These are phyloP conservation scores for Holtermanniella nyarrowii DNA, from an alignment of 768 basidiomycete genomes.

Conservation along the genomic window DNA sequence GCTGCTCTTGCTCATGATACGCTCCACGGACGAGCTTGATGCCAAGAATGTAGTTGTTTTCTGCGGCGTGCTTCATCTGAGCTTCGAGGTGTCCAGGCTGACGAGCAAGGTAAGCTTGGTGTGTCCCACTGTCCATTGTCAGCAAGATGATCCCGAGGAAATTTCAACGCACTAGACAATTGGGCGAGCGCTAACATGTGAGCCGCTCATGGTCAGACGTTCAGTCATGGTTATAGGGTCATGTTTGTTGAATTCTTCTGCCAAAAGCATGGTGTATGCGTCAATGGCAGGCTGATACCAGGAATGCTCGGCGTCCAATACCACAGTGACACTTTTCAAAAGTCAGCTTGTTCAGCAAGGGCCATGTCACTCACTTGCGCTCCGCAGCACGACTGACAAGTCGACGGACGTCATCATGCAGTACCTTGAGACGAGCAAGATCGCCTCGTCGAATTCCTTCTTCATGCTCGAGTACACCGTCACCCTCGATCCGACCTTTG, in stretches of 20 bases:
- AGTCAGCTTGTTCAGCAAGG: neutral
- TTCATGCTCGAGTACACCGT: slow-evolving; percentile 29
- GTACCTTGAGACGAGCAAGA: slow-evolving; percentile 50
- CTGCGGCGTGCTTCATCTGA: slow-evolving; percentile 56
- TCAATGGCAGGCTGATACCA: slow-evolving; percentile 67
- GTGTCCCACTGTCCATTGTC: slow-evolving; percentile 56
- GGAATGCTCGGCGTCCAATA: slow-evolving; percentile 74
- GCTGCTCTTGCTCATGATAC: slow-evolving; percentile 66
- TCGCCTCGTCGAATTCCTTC: slow-evolving; percentile 50
- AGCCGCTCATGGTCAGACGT: neutral
- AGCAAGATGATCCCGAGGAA: neutral
- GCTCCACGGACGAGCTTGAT: slow-evolving; percentile 90
- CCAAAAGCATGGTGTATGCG: slow-evolving; percentile 62
- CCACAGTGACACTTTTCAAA: slow-evolving; percentile 57
- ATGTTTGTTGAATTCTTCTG: slow-evolving; percentile 60
- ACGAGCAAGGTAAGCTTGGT: slow-evolving; percentile 79
- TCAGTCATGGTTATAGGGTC: neutral
- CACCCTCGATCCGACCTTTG: slow-evolving; percentile 17
- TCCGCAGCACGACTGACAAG: slow-evolving; percentile 59
- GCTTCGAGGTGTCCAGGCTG: slow-evolving; percentile 57
- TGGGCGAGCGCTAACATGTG: slow-evolving; percentile 2
- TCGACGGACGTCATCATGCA: slow-evolving; percentile 53
- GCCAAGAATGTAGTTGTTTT: slow-evolving; percentile 62
- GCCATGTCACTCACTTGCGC: slow-evolving; percentile 18
- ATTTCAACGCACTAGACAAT: slow-evolving; percentile 27